A percentile compares a stretch with the other conserved stretches of the same genome.
Evolutionary conservation across 1,284 basidiomycete genomes (phyloP).

Genomic region (Afroboletus lepidellus): DNA sequence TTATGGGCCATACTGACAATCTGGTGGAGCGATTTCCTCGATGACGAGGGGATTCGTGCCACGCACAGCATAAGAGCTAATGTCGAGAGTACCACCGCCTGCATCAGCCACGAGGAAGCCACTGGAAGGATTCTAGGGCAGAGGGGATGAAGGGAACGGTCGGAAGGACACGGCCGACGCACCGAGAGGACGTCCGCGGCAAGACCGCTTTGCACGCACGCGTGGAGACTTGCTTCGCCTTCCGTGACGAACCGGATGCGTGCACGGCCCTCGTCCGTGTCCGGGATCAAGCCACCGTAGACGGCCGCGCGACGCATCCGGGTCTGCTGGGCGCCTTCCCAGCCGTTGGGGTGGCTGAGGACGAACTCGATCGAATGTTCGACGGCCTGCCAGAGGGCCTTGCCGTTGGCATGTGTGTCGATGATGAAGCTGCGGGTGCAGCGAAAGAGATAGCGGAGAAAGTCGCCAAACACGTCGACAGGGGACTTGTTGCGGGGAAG

Average conservation of each 20-base stretch:
- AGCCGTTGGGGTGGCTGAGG: conserved; percentile 75
- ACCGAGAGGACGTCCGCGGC: conserved; percentile 73
- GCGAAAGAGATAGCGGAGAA: conserved; percentile 66
- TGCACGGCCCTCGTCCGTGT: conserved; percentile 66
- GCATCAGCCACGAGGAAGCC: conserved; percentile 78
- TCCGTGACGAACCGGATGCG: conserved; percentile 76
- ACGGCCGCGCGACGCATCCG: conserved; percentile 71
- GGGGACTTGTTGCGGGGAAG: conserved; percentile 65
- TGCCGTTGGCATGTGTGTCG: conserved; percentile 71
- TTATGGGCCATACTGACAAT: conserved; percentile 48
- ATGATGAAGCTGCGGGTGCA: conserved; percentile 72
- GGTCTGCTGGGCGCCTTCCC: conserved; percentile 78
- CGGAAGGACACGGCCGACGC: conserved; percentile 20
- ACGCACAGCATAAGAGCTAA: conserved; percentile 72
- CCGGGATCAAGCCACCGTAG: conserved; percentile 63
- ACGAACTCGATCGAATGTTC: conserved; percentile 65
- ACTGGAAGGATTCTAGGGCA: conserved; percentile 57
- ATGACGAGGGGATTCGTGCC: conserved; percentile 66
- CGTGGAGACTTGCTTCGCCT: conserved; percentile 77
- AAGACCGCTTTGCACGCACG: conserved; percentile 70
- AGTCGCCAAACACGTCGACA: conserved; percentile 75
- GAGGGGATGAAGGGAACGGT: conserved; percentile 6
- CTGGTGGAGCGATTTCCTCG: conserved; percentile 76
- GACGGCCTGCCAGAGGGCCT: conserved; percentile 61
- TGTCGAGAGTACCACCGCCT: conserved; percentile 76